Percentiles rank a stretch among this genome's conserved stretches.
phyloP scores from a whole-genome alignment of 129 eudicot species.

The Arctium minus region DNA sequence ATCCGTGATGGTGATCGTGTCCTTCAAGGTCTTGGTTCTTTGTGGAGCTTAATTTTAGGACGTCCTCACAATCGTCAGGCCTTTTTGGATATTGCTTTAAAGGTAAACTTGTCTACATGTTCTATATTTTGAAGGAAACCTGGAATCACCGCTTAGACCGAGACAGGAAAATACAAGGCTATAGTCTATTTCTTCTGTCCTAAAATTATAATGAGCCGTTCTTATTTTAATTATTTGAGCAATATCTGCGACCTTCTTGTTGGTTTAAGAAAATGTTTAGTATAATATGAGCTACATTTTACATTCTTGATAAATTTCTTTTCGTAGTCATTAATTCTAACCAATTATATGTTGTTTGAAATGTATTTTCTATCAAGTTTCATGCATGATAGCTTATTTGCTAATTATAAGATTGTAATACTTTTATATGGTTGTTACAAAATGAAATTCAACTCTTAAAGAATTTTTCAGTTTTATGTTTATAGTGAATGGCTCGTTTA shows the following conservation, averaged over 20 bases:
- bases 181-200: too few relatives aligned
- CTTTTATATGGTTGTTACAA: neutral
- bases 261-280: neutral
- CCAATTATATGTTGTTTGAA: neutral
- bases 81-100: slow-evolving; percentile 81
- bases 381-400: neutral
- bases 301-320: neutral
- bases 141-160: neutral
- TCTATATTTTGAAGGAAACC: neutral
- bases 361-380: neutral
- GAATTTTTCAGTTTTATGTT: too few relatives aligned
- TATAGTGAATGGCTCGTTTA: too few relatives aligned
- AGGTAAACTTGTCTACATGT: slow-evolving; percentile 37
- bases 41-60: slow-evolving; percentile 78
- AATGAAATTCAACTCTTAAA: neutral
- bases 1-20: slow-evolving; percentile 81
- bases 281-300: neutral
- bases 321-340: neutral
- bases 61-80: slow-evolving; percentile 71
- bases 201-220: neutral
- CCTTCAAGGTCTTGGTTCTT: slow-evolving; percentile 94
- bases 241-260: neutral
- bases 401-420: too few relatives aligned
- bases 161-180: too few relatives aligned
- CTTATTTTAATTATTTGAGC: neutral